phyloP scores from a whole-genome alignment of 2,329 filamentous ascomycete genomes.

The Nigrospora oryzae region DNA sequence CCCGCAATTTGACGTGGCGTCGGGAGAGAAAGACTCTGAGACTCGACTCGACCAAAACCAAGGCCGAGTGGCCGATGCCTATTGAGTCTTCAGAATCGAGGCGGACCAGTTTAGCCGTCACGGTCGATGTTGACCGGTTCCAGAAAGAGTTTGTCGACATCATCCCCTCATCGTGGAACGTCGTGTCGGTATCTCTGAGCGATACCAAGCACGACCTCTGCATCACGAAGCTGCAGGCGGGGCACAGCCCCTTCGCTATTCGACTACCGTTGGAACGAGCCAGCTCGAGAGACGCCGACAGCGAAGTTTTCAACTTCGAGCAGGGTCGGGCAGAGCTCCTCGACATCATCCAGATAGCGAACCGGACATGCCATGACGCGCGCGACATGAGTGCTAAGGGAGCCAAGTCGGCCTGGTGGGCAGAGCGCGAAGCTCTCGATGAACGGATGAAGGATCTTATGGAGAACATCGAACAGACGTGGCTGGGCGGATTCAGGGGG shows the following conservation, averaged over 20 bases:
- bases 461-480: conserved; percentile 80
- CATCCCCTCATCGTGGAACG: conserved; percentile 74
- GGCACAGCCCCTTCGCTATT: conserved; percentile 73
- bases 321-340: conserved; percentile 71
- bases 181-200: conserved; percentile 77
- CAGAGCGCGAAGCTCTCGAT: conserved; percentile 73
- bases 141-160: conserved; percentile 78
- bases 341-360: conserved; percentile 75
- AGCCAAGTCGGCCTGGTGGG: conserved; percentile 83
- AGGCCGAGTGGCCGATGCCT: conserved; percentile 25
- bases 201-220: conserved; percentile 78
- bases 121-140: conserved; percentile 53
- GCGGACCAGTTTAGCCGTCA: conserved; percentile 35
- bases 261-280: conserved; percentile 79
- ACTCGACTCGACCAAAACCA: conserved; percentile 26
- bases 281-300: conserved; percentile 69
- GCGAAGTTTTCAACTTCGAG: conserved; percentile 73
- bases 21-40: conserved; percentile 51
- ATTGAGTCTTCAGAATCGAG: conserved; percentile 19
- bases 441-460: conserved; percentile 68
- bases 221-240: conserved; percentile 74
- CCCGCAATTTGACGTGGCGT: conserved; percentile 59
- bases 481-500: conserved; percentile 90
- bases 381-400: conserved; percentile 66
- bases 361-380: conserved; percentile 69